Evolutionary conservation across 805 yeast genomes (phyloP), one percentile per base, ranked within the genome.

Genomic region (Myxozyma mucilagina): DNA sequence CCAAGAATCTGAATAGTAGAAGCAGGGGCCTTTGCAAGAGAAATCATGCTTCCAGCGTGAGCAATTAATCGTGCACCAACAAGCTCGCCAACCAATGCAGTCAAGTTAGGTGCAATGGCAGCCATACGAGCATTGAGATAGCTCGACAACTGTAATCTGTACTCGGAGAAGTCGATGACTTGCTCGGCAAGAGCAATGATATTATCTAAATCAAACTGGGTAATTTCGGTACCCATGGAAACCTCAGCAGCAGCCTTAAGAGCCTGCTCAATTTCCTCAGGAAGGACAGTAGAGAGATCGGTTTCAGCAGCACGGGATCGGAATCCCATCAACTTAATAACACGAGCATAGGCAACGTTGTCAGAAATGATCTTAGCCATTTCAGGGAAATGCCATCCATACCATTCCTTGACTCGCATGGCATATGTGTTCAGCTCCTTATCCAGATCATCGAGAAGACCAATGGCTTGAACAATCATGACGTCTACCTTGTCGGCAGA

Each of bases 321-420:
- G 70, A 89, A 79, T 69, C 98, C 98, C 97, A 94, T 91, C 70
- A 87, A 82, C 78, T 91, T 83, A 73, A 94, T 89, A 70, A 91
- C 89, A 80, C 96, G 87, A 64, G 98, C 98, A 76, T 86, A 93
- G 50, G 97, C 97, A 70, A 90, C 93, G 68, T 97, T 92, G 79
- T 93, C 99, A 69, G 87, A 86, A 70, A 94, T 89, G 76, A 93
- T 90, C 83, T 94, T 94, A 72, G 97, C 97, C 85, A 94, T 85
- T 78, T 94, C 99, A 43, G 99, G 99, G 87, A 94, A 94, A 78
- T 94, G 99, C 99, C 99, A 94, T 68, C 99, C 99, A 79, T 94
- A 94, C 99, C 99, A 94, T 80, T 94, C 99, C 80, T 93, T 94
- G 79, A 93, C 85, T 81, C 99, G 87, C 99, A 94, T 94, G 69